Base-by-base conservation (phyloP, 305 asterid genomes). In the Coffea humblotiana region DNA sequence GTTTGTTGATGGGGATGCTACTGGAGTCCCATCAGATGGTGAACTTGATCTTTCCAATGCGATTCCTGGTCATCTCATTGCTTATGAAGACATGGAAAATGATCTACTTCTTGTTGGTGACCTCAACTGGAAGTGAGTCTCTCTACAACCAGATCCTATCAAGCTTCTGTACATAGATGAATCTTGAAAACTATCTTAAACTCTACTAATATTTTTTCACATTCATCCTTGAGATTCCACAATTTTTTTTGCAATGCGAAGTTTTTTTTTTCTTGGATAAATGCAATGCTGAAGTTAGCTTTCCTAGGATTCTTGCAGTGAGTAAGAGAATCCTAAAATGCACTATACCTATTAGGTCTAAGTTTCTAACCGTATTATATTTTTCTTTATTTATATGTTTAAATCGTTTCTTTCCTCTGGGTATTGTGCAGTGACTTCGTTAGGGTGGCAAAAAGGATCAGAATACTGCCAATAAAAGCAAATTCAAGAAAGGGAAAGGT, bases 41-140 rank as follows among this genome's bases (percentile, higher is more conserved):
- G 74, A 65, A 58, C 70, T 90, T 25, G 95, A 93, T 82, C 97
- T 93, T 29, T 86, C 95, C 5, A 93, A 91, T 77, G 97, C 94
- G 32, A 82, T 93, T 27, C 97, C 97, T 2, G 97, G 97, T 51
- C 88, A 91, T 77, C 82, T 91, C 35, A 86, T 93, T 83, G 97
- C 97, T 32, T 93, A 93, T 71, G 95, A 93, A 79, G 97, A 93
- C 79, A 90, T 90, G 88, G 97, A 93, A 80, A 90, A 90, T 82
- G 97, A 93, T 88, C 97, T 93, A 60, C 97, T 93, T 65, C 91
- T 93, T 68, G 97, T 86, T 63, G 97, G 97, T 77, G 97, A 93
- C 82, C 94, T 93, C 25, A 88, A 88, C 54, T 93, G 97, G 97
- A 90, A 89, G 97, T 91, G 84, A 90, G 91, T 49, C 51, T 0